These are phyloP conservation scores for Anthracocystis walkeri DNA, from an alignment of 1,284 basidiomycete genomes.

Conservation along the genomic window DNA sequence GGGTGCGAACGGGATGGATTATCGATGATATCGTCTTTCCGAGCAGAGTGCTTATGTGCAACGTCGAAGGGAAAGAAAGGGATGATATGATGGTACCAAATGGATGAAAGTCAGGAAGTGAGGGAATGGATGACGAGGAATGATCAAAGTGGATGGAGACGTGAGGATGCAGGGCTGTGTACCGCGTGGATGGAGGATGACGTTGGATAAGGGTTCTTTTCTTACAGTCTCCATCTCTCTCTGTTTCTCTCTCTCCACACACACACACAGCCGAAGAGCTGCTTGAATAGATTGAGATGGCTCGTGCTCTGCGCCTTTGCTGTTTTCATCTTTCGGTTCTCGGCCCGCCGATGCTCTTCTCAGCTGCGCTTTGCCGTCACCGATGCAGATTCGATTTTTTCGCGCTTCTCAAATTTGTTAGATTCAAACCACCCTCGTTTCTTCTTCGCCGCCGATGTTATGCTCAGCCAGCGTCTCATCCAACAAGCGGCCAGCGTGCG, in stretches of 20 bases:
- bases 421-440: not conserved
- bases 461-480: not conserved
- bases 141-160: not conserved
- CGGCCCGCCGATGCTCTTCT: conserved; percentile 5
- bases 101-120: not conserved
- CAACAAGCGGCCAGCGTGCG: not conserved
- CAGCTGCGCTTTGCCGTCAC: conserved; percentile 15
- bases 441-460: not conserved
- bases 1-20: not conserved
- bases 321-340: not conserved
- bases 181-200: conserved; percentile 9
- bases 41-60: not conserved
- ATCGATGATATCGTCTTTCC: not conserved
- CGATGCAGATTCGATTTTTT: conserved; percentile 2
- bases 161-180: no score
- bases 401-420: not conserved
- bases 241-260: not conserved
- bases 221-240: not conserved
- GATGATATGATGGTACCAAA: not conserved
- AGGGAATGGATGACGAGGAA: not conserved
- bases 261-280: not conserved
- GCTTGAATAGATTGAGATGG: not conserved
- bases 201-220: conserved; percentile 9
- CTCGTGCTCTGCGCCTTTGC: conserved; percentile 11
- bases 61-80: not conserved